These are phyloP conservation scores for Umbelopsis ramanniana DNA, from an alignment of 192 early-diverging fungal genomes.

Conservation along the genomic window DNA sequence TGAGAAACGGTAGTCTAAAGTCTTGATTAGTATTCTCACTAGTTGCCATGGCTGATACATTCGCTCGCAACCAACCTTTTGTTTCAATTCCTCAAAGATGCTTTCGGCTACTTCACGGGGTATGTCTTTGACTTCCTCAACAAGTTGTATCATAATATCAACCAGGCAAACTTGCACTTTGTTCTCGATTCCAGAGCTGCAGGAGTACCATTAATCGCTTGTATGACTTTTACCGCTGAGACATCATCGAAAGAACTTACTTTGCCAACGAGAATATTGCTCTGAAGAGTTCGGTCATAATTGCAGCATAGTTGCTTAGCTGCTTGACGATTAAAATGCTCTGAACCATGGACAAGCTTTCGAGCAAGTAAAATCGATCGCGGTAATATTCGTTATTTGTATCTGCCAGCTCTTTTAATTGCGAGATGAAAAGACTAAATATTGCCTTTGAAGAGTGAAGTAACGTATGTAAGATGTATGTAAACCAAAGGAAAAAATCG, in stretches of 20 bases:
- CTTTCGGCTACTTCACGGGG: conserved; percentile 85
- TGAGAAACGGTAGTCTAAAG: conserved; percentile 38
- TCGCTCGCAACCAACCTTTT: conserved; percentile 50
- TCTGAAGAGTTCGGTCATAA: conserved; percentile 73
- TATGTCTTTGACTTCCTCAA: conserved; percentile 73
- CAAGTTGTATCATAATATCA: conserved; percentile 81
- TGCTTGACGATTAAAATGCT: conserved; percentile 82
- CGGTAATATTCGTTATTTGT: conserved; percentile 67
- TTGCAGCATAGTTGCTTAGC: conserved; percentile 74
- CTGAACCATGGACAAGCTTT: conserved; percentile 84
- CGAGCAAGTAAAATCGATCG: conserved; percentile 84
- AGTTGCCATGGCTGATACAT: background rate
- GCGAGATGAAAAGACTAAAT: conserved; percentile 83
- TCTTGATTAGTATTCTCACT: conserved; percentile 54
- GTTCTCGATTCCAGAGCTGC: conserved; percentile 4
- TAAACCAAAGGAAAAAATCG: background rate
- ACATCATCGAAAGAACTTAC: conserved; percentile 40
- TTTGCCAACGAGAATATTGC: conserved; percentile 71
- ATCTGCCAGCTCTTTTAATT: conserved; percentile 70
- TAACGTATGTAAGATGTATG: background rate
- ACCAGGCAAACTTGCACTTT: conserved; percentile 79
- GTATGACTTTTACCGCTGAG: background rate
- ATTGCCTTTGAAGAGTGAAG: conserved; percentile 53
- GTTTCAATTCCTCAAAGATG: conserved; percentile 80
- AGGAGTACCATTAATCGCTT: background rate